Base-by-base conservation (phyloP, 1,284 basidiomycete genomes). In the Sphaerobolus stellatus region DNA sequence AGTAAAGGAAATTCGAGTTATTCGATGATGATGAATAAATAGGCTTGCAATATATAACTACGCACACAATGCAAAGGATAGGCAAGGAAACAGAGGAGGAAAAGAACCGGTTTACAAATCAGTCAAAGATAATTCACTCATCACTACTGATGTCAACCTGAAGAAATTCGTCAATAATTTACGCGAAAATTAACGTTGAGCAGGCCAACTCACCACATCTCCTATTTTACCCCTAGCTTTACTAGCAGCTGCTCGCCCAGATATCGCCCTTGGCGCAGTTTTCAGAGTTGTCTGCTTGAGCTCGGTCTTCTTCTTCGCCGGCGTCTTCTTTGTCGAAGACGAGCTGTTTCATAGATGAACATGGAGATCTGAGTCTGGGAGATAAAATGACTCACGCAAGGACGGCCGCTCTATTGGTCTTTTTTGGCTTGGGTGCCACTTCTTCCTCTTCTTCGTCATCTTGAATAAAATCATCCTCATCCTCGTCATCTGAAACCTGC, bases 371-470 rank as follows among this genome's bases (percentile, higher is more conserved):
- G 27, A 48, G 20, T 48, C 56, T 58, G 24, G 41, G 36, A n/a
- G 50, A 34, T 31, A 6, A 11, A 22, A 29, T 38, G 48, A 13
- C 56, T 65, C 70, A 86, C 83, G 80, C 86, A 34, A 85, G 65
- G 9, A 86, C 77, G 11, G 85, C 80, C 20, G 84, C 81, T 52
- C 87, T 76, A 62, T 80, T 86, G n/a, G 83, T 83, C 58, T 76
- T 76, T 63, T 86, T 86, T 4, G 78, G 68, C 43, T 76, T 77
- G 3, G 68, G 67, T 1, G 72, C 71, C n/a, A 75, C 76, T 36
- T 81, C 81, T 48, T 83, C 82, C 7, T 84, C 81, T 3, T 75
- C 68, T n/a, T 84, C 81, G 1, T 82, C 80, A 13, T 82, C 80
- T 14, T 77, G 76, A 5, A 80, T 81, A 25, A 80, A 77, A 34